These are phyloP conservation scores for Myxozyma melibiosi DNA, from an alignment of 805 yeast genomes.

Conservation along the genomic window DNA sequence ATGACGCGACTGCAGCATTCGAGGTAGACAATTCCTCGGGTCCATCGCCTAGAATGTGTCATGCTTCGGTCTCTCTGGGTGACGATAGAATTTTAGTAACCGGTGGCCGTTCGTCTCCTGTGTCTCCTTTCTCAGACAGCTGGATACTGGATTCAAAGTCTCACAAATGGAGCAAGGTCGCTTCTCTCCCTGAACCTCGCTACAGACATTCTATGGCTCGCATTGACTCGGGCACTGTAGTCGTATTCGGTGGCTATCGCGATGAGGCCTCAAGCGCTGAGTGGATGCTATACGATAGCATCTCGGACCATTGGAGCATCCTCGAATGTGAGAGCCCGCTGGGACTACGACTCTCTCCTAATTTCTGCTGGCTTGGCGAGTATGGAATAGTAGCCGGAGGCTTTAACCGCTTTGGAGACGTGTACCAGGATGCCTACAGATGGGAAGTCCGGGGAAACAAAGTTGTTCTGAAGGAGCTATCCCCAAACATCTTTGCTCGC, in stretches of 20 bases:
- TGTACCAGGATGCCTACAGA: constrained; percentile 31
- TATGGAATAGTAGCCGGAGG: constrained; percentile 58
- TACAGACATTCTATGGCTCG: constrained; percentile 54
- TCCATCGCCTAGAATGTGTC: constrained; percentile 57
- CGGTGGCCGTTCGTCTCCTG: constrained; percentile 74
- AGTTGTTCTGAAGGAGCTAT: constrained; percentile 40
- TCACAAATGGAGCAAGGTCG: constrained; percentile 48
- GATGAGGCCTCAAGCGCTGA: neutral
- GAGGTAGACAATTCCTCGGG: neutral
- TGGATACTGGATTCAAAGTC: constrained; percentile 44
- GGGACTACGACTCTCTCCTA: constrained; percentile 44
- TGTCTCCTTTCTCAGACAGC: constrained; percentile 47
- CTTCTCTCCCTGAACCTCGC: constrained; percentile 50
- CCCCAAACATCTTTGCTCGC: constrained; percentile 13
- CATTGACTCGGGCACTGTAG: constrained; percentile 39
- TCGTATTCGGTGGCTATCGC: constrained; percentile 53
- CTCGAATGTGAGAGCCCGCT: constrained; percentile 34
- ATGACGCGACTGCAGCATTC: constrained; percentile 2
- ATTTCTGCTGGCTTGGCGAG: constrained; percentile 32
- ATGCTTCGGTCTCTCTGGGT: constrained; percentile 49
- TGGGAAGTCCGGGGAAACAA: constrained; percentile 13
- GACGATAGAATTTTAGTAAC: constrained; percentile 46
- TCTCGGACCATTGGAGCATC: constrained; percentile 33
- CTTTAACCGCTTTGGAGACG: constrained; percentile 24
- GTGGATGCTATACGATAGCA: constrained; percentile 21